Evolutionary conservation across 2,329 filamentous ascomycete genomes (phyloP).

Genomic region (Aureobasidium sp.): DNA sequence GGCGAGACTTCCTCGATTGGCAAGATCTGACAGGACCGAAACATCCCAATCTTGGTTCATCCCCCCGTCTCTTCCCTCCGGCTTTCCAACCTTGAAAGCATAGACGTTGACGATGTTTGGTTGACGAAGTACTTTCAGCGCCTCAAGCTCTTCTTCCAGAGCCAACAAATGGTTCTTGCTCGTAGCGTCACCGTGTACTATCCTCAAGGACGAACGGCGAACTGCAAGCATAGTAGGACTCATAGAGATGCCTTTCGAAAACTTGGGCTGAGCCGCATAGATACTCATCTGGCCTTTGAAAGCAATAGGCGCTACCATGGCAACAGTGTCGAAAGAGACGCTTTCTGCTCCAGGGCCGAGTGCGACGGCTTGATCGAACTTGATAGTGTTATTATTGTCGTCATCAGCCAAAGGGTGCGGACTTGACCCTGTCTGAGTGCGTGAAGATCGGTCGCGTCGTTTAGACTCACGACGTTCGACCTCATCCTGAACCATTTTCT

Average conservation of each 20-base stretch:
- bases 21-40: constrained; percentile 66
- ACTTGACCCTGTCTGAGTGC: neutral
- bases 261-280: constrained; percentile 1
- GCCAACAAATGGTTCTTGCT: constrained; percentile 65
- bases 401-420: neutral
- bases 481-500: constrained; percentile 66
- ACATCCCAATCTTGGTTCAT: constrained; percentile 55
- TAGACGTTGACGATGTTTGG: constrained; percentile 71
- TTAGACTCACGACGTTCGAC: constrained; percentile 55
- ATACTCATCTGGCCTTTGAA: constrained; percentile 4
- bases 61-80: neutral
- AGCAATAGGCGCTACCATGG: constrained; percentile 3
- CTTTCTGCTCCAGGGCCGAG: constrained; percentile 22
- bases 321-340: constrained; percentile 13
- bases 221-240: constrained; percentile 7
- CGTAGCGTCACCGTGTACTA: neutral
- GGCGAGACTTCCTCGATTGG: constrained; percentile 73
- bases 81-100: constrained; percentile 59
- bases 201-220: constrained; percentile 4
- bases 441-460: constrained; percentile 6
- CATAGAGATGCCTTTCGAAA: neutral
- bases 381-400: neutral
- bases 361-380: constrained; percentile 26
- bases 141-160: constrained; percentile 69
- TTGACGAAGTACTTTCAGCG: constrained; percentile 67